Evolutionary conservation across 768 basidiomycete genomes (phyloP).

Genomic region (Russula brevipes): DNA sequence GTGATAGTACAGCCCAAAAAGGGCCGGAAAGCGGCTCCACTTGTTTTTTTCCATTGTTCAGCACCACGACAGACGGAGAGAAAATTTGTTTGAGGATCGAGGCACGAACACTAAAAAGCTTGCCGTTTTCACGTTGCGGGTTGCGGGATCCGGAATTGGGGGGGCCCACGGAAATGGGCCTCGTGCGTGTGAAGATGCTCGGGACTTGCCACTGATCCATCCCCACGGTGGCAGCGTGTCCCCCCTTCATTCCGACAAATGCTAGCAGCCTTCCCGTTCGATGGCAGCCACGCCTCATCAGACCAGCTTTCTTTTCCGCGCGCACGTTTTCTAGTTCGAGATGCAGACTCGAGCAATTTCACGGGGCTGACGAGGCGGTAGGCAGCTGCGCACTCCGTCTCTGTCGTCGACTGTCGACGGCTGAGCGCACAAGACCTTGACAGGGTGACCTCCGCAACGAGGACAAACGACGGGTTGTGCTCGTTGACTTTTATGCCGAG

Average conservation of each 20-base stretch:
- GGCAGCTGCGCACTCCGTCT: background rate
- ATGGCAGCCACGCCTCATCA: background rate
- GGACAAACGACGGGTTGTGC: conserved; percentile 48
- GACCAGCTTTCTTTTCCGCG: background rate
- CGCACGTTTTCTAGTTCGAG: conserved; percentile 40
- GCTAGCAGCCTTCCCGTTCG: background rate
- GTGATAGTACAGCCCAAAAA: background rate
- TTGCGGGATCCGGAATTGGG: background rate
- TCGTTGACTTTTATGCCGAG: conserved; percentile 83
- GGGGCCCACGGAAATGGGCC: background rate
- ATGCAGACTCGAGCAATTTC: conserved; percentile 39
- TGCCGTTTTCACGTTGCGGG: background rate
- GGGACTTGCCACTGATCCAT: background rate
- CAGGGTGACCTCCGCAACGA: conserved; percentile 30
- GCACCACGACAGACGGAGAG: no score
- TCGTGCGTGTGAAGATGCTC: background rate
- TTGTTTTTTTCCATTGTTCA: background rate
- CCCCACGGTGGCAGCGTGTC: no score
- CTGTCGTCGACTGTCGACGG: background rate
- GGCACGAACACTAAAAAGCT: no score
- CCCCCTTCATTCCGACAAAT: background rate
- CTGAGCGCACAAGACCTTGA: conserved; percentile 31
- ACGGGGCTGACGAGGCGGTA: conserved; percentile 45
- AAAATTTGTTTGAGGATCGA: background rate
- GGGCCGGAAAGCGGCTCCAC: background rate